phyloP scores from a whole-genome alignment of 495 filamentous ascomycete species.

The Monascus purpureus region DNA sequence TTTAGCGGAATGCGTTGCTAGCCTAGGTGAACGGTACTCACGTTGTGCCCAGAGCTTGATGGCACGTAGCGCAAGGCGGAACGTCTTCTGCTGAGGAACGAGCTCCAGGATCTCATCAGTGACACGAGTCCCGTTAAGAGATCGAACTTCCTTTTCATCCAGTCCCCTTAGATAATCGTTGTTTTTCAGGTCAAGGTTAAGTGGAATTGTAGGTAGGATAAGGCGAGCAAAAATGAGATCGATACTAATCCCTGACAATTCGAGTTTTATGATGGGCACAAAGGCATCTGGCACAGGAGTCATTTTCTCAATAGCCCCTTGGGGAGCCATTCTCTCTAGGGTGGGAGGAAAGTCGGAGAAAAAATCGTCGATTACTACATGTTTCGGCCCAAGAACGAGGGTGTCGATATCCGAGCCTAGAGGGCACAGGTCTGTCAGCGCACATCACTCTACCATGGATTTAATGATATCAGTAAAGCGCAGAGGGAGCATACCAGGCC shows the following conservation, averaged over 20 bases:
- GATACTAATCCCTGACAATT: slow-evolving; percentile 79
- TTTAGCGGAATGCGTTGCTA: background rate
- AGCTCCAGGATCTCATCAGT: slow-evolving; percentile 80
- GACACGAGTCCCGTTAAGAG: slow-evolving; percentile 84
- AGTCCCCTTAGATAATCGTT: slow-evolving; percentile 74
- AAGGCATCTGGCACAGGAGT: slow-evolving; percentile 78
- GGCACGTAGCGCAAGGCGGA: slow-evolving; percentile 72
- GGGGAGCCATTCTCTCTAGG: slow-evolving; percentile 55
- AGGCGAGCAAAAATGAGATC: slow-evolving; percentile 88
- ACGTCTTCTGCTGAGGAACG: slow-evolving; percentile 79
- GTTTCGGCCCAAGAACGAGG: slow-evolving; percentile 76
- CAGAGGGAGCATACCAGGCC: slow-evolving; percentile 43
- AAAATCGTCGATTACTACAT: slow-evolving; percentile 77
- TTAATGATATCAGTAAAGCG: background rate
- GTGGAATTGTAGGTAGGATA: slow-evolving; percentile 53
- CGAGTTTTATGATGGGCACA: slow-evolving; percentile 92
- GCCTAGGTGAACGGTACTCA: slow-evolving; percentile 17
- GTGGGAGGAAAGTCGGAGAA: slow-evolving; percentile 73
- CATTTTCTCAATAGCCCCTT: slow-evolving; percentile 69
- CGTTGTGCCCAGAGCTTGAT: slow-evolving; percentile 95
- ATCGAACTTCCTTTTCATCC: slow-evolving; percentile 72
- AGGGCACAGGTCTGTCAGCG: slow-evolving; percentile 5
- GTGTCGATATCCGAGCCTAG: slow-evolving; percentile 98
- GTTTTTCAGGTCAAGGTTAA: slow-evolving; percentile 61
- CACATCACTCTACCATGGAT: background rate